phyloP scores from a whole-genome alignment of 208 protist genomes.

The Entamoeba moshkovskii region DNA sequence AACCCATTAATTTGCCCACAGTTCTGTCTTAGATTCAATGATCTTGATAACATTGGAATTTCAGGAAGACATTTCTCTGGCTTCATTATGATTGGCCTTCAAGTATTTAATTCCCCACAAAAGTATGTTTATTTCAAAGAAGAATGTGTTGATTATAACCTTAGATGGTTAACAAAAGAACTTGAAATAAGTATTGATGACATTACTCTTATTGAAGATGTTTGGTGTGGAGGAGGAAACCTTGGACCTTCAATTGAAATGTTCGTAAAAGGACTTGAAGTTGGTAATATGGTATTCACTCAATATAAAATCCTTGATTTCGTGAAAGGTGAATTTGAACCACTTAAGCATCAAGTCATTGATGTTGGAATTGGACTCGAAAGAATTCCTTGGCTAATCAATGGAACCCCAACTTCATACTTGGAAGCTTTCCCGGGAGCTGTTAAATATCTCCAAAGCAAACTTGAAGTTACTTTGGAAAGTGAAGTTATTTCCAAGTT shows the following conservation, averaged over 20 bases:
- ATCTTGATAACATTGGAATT: conserved; percentile 39
- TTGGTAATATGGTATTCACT: conserved; percentile 45
- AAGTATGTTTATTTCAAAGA: conserved; percentile 29
- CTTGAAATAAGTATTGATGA: conserved; percentile 25
- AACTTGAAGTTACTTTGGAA: neutral
- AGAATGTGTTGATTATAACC: conserved; percentile 28
- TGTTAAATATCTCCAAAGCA: neutral
- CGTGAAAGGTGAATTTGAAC: neutral
- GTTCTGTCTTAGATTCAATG: conserved; percentile 39
- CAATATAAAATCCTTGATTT: conserved; percentile 11
- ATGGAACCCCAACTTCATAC: conserved; percentile 33
- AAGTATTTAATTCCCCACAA: conserved; percentile 32
- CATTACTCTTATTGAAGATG: conserved; percentile 36
- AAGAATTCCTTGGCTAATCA: conserved; percentile 37
- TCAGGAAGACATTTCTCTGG: conserved; percentile 37
- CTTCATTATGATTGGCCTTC: conserved; percentile 38
- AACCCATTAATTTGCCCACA: conserved; percentile 37
- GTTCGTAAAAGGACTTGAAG: conserved; percentile 38
- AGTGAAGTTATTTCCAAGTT: conserved; percentile 14
- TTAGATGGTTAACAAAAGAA: conserved; percentile 29
- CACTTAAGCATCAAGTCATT: conserved; percentile 22
- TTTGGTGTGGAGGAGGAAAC: conserved; percentile 40
- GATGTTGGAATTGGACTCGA: conserved; percentile 42
- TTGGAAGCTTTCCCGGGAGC: conserved; percentile 26
- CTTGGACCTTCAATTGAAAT: conserved; percentile 39